Evolutionary conservation across 2,329 filamentous ascomycete genomes (phyloP), one percentile per base, ranked within the genome.

Genomic region (Fusarium nodosum): DNA sequence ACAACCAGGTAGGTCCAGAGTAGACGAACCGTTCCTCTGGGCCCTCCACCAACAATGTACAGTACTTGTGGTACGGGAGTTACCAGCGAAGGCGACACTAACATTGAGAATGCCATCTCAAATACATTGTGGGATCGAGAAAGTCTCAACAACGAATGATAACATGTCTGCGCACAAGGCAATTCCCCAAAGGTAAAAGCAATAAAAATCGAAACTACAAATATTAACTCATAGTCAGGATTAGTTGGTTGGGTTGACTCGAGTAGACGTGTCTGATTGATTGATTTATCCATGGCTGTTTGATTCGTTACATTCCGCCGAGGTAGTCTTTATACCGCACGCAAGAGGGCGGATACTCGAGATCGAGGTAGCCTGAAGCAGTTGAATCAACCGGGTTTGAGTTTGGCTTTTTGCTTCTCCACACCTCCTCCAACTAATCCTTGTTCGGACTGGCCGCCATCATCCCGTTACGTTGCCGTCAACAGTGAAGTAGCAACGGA

Each of bases 381-480:
- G 58, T 38, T 42, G 69, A 60, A 68, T 68, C 56, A 47, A 51
- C 41, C 41, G 16, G 41, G 41, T 24, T 39, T 55, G 44, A 38
- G 36, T 22, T 68, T 56, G 42, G 42, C 34, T 44, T 39, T 39
- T 56, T 53, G 15, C 36, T 61, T 66, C 69, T 47, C 69, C 72
- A 72, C 72, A 69, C 67, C 52, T 56, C 61, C 60, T 51, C 45
- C 53, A 42, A 41, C 69, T 52, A 70, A 64, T 67, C 68, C 62
- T 58, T 55, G 64, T 68, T 71, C 68, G 64, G 68, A 33, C 57
- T 63, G 68, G 61, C 65, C 68, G 57, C 52, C 26, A 56, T 56
- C 46, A 56, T 56, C 56, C 60, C 28, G 44, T 20, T 46, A 28
- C 53, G 64, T 46, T 64, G 60, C 41, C 47, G 34, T 65, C 39